Evolutionary conservation across 345 rosid genomes (phyloP).

Genomic region (Acer saccharum): DNA sequence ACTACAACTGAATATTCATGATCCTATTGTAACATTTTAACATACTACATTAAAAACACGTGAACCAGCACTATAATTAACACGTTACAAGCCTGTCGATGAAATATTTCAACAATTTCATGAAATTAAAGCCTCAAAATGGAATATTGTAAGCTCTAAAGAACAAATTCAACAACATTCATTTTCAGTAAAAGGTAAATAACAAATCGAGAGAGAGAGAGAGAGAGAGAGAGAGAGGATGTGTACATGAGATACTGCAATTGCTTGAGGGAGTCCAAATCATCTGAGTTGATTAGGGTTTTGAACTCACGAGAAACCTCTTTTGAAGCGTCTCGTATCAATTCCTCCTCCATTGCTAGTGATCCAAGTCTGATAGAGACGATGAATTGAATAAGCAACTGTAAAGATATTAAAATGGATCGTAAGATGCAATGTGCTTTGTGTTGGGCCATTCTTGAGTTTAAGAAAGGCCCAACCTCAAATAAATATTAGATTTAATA

Average conservation of each 20-base stretch:
- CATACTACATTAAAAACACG: no score
- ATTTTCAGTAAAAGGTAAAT: no score
- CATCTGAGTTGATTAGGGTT: conserved; percentile 60
- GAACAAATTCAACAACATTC: neutral
- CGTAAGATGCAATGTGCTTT: no score
- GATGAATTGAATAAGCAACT: neutral
- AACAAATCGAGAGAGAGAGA: neutral
- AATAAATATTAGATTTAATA: no score
- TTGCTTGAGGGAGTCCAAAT: conserved; percentile 68
- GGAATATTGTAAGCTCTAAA: neutral
- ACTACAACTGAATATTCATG: no score
- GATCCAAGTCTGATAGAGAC: neutral
- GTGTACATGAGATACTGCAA: conserved; percentile 75
- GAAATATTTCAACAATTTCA: neutral
- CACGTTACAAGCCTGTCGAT: neutral
- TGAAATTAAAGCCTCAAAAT: neutral
- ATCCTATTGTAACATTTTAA: no score
- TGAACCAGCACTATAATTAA: neutral
- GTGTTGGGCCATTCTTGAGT: no score
- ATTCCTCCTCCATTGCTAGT: conserved; percentile 23
- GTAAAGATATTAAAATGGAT: no score
- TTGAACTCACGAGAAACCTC: conserved; percentile 72
- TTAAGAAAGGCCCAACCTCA: no score
- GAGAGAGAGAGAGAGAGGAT: conserved; percentile 17
- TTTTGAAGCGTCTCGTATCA: conserved; percentile 63